These are phyloP conservation scores for Penicillium frequentans DNA, from an alignment of 2,329 filamentous ascomycete species.

Conservation along the genomic window DNA sequence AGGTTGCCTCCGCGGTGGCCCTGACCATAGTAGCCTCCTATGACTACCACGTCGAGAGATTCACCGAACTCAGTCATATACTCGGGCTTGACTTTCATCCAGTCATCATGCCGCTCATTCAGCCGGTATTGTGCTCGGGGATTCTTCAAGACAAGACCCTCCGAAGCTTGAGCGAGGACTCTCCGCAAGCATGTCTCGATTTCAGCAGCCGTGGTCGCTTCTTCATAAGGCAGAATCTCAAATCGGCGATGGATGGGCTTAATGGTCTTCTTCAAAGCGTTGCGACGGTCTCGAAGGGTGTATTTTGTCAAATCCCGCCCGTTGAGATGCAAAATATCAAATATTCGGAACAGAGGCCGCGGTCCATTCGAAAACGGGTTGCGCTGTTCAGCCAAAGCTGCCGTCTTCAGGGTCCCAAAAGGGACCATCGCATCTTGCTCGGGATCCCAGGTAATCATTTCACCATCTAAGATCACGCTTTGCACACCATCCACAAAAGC, in stretches of 20 bases:
- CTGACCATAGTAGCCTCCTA: conserved; percentile 91
- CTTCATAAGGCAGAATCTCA: conserved; percentile 74
- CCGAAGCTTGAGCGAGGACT: conserved; percentile 82
- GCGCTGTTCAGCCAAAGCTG: conserved; percentile 75
- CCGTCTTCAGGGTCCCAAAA: conserved; percentile 92
- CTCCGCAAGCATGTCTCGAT: conserved; percentile 78
- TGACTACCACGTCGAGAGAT: conserved; percentile 81
- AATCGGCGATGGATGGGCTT: conserved; percentile 70
- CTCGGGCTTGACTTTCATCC: conserved; percentile 98
- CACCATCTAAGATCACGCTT: conserved; percentile 89
- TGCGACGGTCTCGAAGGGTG: conserved; percentile 75
- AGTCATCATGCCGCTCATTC: conserved; percentile 89
- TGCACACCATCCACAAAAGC: conserved; percentile 77
- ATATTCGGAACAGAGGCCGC: conserved; percentile 78
- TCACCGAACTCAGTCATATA: conserved; percentile 98
- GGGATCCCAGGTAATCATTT: conserved; percentile 99
- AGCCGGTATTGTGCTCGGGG: conserved; percentile 82
- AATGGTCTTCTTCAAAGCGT: conserved; percentile 71
- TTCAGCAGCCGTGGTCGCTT: conserved; percentile 65
- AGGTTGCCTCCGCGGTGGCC: conserved; percentile 79
- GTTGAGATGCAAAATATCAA: conserved; percentile 90
- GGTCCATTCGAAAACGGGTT: conserved; percentile 67
- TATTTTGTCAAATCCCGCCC: conserved; percentile 76
- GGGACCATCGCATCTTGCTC: conserved; percentile 78
- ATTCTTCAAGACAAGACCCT: conserved; percentile 92